phyloP scores from a whole-genome alignment of 1,284 basidiomycete genomes.

The Malassezia equina region DNA sequence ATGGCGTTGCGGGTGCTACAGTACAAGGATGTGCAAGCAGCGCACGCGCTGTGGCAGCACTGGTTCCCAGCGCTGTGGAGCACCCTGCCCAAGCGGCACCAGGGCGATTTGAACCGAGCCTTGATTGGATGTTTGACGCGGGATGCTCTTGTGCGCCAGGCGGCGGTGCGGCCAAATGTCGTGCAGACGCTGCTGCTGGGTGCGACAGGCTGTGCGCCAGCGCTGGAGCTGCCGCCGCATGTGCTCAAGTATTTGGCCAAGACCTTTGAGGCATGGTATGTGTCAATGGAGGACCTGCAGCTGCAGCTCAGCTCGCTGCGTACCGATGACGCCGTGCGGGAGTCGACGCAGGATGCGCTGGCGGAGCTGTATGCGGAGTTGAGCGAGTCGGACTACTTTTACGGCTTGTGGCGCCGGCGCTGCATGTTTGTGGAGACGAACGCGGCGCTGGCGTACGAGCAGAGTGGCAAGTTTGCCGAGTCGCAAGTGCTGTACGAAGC shows the following conservation, averaged over 20 bases:
- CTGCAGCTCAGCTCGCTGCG: slow-evolving; percentile 57
- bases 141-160: slow-evolving; percentile 83
- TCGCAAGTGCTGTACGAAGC: slow-evolving; percentile 80
- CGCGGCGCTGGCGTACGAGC: slow-evolving; percentile 82
- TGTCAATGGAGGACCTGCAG: slow-evolving; percentile 77
- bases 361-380: slow-evolving; percentile 93
- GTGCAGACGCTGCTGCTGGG: slow-evolving; percentile 83
- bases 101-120: slow-evolving; percentile 76
- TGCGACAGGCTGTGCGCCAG: slow-evolving; percentile 70
- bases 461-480: slow-evolving; percentile 93
- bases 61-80: slow-evolving; percentile 83
- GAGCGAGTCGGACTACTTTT: slow-evolving; percentile 92
- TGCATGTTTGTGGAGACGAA: slow-evolving; percentile 84
- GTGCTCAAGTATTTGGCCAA: slow-evolving; percentile 93
- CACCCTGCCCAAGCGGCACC: slow-evolving; percentile 73
- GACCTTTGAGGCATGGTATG: slow-evolving; percentile 91
- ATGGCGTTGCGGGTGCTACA: slow-evolving; percentile 70
- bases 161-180: slow-evolving; percentile 83
- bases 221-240: slow-evolving; percentile 81
- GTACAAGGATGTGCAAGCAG: slow-evolving; percentile 66
- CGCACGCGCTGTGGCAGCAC: slow-evolving; percentile 80
- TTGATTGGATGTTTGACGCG: slow-evolving; percentile 83
- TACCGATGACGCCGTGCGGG: slow-evolving; percentile 70
- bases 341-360: slow-evolving; percentile 78
- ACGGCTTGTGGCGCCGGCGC: slow-evolving; percentile 86